Conservation (phyloP, 2,329 filamentous ascomycete species). For the Periconia sp. region DNA sequence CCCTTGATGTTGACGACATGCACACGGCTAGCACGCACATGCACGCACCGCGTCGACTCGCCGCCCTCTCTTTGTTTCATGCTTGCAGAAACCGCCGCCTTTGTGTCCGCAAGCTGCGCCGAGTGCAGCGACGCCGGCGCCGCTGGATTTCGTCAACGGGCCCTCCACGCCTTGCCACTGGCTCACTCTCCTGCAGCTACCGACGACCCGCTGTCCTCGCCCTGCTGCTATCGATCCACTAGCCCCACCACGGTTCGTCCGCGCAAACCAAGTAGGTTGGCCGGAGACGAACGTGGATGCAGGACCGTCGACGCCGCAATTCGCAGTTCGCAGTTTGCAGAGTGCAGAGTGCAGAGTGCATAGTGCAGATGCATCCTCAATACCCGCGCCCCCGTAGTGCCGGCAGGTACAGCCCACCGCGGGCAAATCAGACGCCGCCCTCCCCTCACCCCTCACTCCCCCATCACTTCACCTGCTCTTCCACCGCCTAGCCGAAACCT, state of each 20-base stretch:
- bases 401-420: neutral
- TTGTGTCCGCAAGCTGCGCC: too few relatives aligned
- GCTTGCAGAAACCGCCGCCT: slow-evolving; percentile 4
- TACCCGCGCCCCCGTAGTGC: slow-evolving; percentile 8
- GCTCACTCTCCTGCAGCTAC: slow-evolving; percentile 8
- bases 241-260: too few relatives aligned
- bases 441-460: slow-evolving; percentile 1
- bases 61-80: slow-evolving; percentile 3
- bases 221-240: slow-evolving; percentile 1
- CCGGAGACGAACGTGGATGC: neutral
- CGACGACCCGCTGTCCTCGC: slow-evolving; percentile 1
- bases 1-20: too few relatives aligned
- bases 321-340: too few relatives aligned
- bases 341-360: too few relatives aligned
- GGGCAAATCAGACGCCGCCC: neutral
- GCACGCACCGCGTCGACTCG: too few relatives aligned
- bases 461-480: slow-evolving; percentile 4
- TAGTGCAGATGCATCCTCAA: too few relatives aligned
- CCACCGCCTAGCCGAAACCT: too few relatives aligned
- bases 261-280: slow-evolving; percentile 1
- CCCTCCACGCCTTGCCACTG: slow-evolving; percentile 13
- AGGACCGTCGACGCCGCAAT: neutral
- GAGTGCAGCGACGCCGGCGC: too few relatives aligned
- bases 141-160: slow-evolving; percentile 2
- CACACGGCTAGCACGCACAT: too few relatives aligned